phyloP scores from a whole-genome alignment of 176 grass and related monocot species.

The Ananas comosus region DNA sequence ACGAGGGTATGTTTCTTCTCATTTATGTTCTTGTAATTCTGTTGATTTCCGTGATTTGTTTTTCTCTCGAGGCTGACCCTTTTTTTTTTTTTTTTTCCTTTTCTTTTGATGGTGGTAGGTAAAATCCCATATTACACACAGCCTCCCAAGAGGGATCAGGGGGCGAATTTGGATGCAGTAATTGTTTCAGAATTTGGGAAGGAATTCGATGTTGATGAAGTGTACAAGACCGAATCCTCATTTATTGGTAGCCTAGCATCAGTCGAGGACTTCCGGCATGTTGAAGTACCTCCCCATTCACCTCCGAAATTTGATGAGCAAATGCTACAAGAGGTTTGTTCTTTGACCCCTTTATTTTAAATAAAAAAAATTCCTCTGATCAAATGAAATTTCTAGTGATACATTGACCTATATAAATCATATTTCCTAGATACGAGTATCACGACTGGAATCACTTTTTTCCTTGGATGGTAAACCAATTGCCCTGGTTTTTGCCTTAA shows the following conservation, averaged over 20 bases:
- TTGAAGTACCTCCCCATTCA: constrained; percentile 65
- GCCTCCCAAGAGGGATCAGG: constrained; percentile 54
- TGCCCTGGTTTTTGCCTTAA: too few species aligned
- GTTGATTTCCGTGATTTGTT: background rate
- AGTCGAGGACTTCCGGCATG: constrained; percentile 65
- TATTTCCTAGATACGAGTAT: background rate
- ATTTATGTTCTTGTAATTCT: background rate
- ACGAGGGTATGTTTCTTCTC: constrained; percentile 50
- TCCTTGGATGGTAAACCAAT: too few species aligned
- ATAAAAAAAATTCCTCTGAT: constrained; percentile 8
- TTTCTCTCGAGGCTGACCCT: constrained; percentile 2
- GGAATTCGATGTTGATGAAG: constrained; percentile 77
- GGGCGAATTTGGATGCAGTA: constrained; percentile 34
- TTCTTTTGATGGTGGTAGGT: constrained; percentile 30
- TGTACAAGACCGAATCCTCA: constrained; percentile 73
- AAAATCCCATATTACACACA: constrained; percentile 92
- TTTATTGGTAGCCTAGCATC: constrained; percentile 66
- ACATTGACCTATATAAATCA: background rate
- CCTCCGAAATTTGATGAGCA: constrained; percentile 61
- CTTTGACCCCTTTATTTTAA: background rate
- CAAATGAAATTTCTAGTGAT: constrained; percentile 7
- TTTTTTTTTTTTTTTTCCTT: background rate
- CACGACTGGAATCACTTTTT: too few species aligned
- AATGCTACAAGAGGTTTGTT: constrained; percentile 48
- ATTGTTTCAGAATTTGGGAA: constrained; percentile 63